Evolutionary conservation across 1,139 yeast species (phyloP).

Genomic region (Sugiyamaella sp.): DNA sequence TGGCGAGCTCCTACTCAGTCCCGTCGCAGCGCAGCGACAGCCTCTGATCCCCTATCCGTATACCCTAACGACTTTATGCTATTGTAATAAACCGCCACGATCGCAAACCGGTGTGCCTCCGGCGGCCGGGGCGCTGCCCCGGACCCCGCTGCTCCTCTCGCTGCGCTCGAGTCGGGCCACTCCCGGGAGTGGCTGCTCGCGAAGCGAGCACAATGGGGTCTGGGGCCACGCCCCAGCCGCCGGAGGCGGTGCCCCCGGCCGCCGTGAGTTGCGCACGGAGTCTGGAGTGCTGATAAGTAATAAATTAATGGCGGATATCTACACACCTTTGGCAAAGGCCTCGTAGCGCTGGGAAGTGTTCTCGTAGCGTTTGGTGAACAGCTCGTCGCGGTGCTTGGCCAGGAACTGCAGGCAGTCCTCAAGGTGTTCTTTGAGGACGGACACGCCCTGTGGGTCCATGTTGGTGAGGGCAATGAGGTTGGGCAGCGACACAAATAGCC

Average conservation of each 20-base stretch:
- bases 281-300: background rate
- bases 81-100: too few species aligned
- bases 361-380: conserved; percentile 53
- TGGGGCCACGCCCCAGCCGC: too few species aligned
- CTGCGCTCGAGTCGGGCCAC: too few species aligned
- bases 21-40: conserved; percentile 8
- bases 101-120: too few species aligned
- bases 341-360: conserved; percentile 69
- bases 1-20: conserved; percentile 10
- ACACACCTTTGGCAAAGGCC: conserved; percentile 45
- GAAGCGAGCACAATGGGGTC: too few species aligned
- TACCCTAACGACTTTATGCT: background rate
- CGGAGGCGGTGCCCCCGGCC: too few species aligned
- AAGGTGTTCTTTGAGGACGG: conserved; percentile 56
- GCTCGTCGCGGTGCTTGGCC: conserved; percentile 50
- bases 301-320: conserved; percentile 8
- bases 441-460: conserved; percentile 79
- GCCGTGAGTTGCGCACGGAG: background rate
- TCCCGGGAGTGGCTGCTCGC: too few species aligned
- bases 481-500: conserved; percentile 77
- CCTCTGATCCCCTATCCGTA: background rate
- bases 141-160: too few species aligned
- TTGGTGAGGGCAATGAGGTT: conserved; percentile 75
- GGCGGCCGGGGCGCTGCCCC: too few species aligned
- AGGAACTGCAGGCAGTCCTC: conserved; percentile 56